These are phyloP conservation scores for Epichloe gansuensis DNA, from an alignment of 2,329 filamentous ascomycete species.

Conservation along the genomic window DNA sequence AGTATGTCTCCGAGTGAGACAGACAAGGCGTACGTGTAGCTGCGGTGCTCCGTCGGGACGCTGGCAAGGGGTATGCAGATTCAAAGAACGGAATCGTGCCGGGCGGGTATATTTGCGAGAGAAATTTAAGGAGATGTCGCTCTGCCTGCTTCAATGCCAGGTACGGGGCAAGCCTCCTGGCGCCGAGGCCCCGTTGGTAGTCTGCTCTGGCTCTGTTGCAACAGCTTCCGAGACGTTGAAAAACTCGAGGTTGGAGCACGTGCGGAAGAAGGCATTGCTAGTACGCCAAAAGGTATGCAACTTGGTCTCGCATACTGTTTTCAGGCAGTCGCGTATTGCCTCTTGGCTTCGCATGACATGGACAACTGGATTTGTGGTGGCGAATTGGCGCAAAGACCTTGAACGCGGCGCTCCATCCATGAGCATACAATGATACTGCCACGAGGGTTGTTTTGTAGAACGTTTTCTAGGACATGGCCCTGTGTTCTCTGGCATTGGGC, in stretches of 20 bases:
- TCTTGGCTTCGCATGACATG: slow-evolving; percentile 54
- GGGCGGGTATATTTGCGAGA: slow-evolving; percentile 46
- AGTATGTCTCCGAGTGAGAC: slow-evolving; percentile 46
- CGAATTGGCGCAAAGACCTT: slow-evolving; percentile 50
- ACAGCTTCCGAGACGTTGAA: slow-evolving; percentile 56
- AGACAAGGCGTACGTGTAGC: slow-evolving; percentile 56
- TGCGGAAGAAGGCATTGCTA: slow-evolving; percentile 46
- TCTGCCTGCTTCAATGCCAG: slow-evolving; percentile 57
- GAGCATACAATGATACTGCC: slow-evolving; percentile 61
- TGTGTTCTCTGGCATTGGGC: slow-evolving; percentile 52
- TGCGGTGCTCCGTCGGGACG: slow-evolving; percentile 45
- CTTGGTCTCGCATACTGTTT: slow-evolving; percentile 40
- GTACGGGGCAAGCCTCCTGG: slow-evolving; percentile 42
- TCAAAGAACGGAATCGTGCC: slow-evolving; percentile 46
- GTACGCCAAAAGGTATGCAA: slow-evolving; percentile 46
- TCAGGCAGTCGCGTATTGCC: slow-evolving; percentile 52
- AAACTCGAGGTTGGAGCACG: slow-evolving; percentile 64
- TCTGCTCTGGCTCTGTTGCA: slow-evolving; percentile 7
- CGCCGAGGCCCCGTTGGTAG: background rate
- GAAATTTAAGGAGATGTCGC: slow-evolving; percentile 56
- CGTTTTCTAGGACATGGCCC: slow-evolving; percentile 45
- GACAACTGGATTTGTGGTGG: slow-evolving; percentile 55
- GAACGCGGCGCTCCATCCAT: slow-evolving; percentile 53
- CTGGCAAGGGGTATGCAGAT: slow-evolving; percentile 51
- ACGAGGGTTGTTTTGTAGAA: slow-evolving; percentile 45